Evolutionary conservation across 805 yeast species (phyloP).

Genomic region (Wickerhamiella spandovensis): DNA sequence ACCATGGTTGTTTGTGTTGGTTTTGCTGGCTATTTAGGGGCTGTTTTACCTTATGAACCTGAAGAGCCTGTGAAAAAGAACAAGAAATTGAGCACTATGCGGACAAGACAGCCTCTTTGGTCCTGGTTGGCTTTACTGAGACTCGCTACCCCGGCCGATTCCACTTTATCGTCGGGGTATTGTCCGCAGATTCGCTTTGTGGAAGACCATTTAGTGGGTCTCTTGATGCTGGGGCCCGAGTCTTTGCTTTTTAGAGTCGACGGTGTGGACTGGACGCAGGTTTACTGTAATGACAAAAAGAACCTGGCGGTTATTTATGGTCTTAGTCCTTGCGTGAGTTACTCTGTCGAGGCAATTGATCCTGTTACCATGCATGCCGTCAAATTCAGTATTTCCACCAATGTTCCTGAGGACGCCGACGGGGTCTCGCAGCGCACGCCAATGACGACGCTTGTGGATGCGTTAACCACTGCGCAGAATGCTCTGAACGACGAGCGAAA

Average conservation of each 20-base stretch:
- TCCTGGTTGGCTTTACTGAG: constrained; percentile 22
- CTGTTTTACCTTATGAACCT: not conserved
- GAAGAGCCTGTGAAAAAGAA: not conserved
- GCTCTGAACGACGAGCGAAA: constrained; percentile 43
- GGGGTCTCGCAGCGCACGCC: constrained; percentile 35
- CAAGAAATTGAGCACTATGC: not conserved
- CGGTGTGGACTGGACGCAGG: constrained; percentile 59
- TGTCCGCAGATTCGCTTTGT: constrained; percentile 19
- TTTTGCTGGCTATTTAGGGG: not conserved
- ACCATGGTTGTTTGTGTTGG: not conserved
- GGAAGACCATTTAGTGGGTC: constrained; percentile 21
- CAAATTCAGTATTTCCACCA: constrained; percentile 12
- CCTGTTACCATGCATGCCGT: constrained; percentile 19
- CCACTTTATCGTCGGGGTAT: constrained; percentile 12
- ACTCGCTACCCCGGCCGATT: constrained; percentile 1
- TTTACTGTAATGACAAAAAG: constrained; percentile 24
- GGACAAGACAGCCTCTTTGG: constrained; percentile 17
- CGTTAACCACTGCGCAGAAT: constrained; percentile 49
- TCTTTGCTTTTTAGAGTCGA: constrained; percentile 36
- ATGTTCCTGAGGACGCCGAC: constrained; percentile 17
- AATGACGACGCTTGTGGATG: constrained; percentile 48
- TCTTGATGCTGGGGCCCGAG: constrained; percentile 14
- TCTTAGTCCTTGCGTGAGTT: constrained; percentile 49
- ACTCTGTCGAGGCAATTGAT: constrained; percentile 39
- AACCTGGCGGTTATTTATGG: constrained; percentile 50